These are phyloP conservation scores for Euphorbia peplus DNA, from an alignment of 345 rosid genomes.

Conservation along the genomic window DNA sequence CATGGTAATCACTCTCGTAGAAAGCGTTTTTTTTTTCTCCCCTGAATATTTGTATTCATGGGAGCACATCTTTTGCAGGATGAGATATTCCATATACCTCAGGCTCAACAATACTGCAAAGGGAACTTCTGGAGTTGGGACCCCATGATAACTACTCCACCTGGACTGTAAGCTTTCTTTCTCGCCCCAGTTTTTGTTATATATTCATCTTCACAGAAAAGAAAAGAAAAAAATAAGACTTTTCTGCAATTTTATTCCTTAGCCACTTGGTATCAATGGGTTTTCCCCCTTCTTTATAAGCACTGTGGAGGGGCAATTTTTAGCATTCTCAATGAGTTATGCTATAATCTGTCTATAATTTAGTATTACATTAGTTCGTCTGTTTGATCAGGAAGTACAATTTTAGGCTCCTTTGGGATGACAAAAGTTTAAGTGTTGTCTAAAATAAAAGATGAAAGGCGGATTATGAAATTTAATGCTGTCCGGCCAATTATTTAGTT, in stretches of 20 bases:
- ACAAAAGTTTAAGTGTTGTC: background rate
- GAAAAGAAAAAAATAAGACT: background rate
- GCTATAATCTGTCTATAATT: background rate
- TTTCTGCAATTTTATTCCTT: background rate
- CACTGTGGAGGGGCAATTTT: background rate
- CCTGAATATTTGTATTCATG: background rate
- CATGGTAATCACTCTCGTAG: conserved; percentile 49
- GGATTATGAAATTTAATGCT: background rate
- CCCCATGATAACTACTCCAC: conserved; percentile 98
- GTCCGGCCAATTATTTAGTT: background rate
- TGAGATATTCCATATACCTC: conserved; percentile 93
- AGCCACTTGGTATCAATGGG: background rate
- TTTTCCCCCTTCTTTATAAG: background rate
- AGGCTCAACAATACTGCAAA: conserved; percentile 76
- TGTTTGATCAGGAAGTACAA: background rate
- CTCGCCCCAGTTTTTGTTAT: background rate
- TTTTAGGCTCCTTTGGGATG: background rate
- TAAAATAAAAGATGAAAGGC: background rate
- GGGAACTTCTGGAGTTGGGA: conserved; percentile 86
- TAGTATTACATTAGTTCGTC: background rate
- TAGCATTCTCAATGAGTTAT: background rate
- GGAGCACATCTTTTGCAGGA: conserved; percentile 46
- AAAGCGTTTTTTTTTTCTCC: background rate
- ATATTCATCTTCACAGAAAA: too few relatives aligned
- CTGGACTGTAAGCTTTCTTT: conserved; percentile 63